Conservation (phyloP, 2,329 filamentous ascomycete genomes). For the Neophaeococcomyces mojaviensis region DNA sequence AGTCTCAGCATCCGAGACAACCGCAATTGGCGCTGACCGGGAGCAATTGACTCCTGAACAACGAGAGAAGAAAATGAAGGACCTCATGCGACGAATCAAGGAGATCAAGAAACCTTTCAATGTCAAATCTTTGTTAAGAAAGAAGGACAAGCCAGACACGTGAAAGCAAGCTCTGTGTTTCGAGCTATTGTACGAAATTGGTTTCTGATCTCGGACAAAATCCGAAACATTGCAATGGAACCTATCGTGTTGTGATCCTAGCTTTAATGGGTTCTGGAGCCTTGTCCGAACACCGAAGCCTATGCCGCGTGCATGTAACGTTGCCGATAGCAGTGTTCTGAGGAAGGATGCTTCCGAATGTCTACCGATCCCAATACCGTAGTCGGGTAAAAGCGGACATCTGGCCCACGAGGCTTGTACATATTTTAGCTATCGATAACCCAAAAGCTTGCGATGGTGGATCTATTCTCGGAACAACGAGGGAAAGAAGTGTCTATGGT, state of each 20-base stretch:
- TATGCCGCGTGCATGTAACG: too few relatives aligned
- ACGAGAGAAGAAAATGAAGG: slow-evolving; percentile 27
- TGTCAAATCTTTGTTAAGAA: slow-evolving; percentile 20
- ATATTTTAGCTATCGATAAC: not conserved
- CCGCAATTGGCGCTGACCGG: not conserved
- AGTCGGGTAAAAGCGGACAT: not conserved
- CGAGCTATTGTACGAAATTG: too few relatives aligned
- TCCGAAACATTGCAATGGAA: too few relatives aligned
- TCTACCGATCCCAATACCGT: not conserved
- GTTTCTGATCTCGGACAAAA: too few relatives aligned
- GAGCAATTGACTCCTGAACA: slow-evolving; percentile 18
- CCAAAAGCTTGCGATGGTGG: not conserved
- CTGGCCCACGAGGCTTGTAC: too few relatives aligned
- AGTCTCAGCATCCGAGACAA: slow-evolving; percentile 4
- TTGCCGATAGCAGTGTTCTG: too few relatives aligned
- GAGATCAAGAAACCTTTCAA: slow-evolving; percentile 26
- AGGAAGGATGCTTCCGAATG: slow-evolving; percentile 1
- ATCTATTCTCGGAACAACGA: not conserved
- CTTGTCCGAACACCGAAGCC: too few relatives aligned
- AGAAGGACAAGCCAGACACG: slow-evolving; percentile 14
- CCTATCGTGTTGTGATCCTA: too few relatives aligned
- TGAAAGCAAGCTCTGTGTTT: too few relatives aligned
- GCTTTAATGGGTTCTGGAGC: too few relatives aligned
- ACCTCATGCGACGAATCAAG: slow-evolving; percentile 29
- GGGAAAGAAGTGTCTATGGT: not conserved